These are phyloP conservation scores for Sarocladium kiliense DNA, from an alignment of 2,329 filamentous ascomycete species.

Conservation along the genomic window DNA sequence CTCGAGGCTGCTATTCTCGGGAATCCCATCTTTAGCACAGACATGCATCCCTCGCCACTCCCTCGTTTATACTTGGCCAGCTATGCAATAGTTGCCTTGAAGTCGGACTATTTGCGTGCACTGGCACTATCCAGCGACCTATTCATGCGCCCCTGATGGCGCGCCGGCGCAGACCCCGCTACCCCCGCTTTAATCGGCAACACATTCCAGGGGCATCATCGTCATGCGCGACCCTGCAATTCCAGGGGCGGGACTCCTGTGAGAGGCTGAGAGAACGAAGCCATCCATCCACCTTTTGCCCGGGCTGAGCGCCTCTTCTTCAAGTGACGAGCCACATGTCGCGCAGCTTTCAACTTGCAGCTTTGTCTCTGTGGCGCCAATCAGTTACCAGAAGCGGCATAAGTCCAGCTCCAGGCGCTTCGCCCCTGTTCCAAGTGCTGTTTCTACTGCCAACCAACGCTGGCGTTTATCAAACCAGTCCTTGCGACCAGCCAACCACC, in stretches of 20 bases:
- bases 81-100: conserved; percentile 1
- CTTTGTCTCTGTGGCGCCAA: neutral
- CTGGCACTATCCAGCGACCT: neutral
- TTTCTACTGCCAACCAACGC: neutral
- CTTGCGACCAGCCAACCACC: neutral
- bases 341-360: neutral
- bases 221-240: conserved; percentile 9
- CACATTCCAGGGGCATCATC: conserved; percentile 2
- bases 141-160: conserved; percentile 5
- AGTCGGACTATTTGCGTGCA: neutral
- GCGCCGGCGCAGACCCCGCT: neutral
- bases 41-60: neutral
- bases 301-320: neutral
- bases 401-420: neutral
- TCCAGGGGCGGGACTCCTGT: neutral
- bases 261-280: neutral
- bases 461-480: neutral
- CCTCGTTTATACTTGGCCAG: neutral
- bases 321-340: neutral
- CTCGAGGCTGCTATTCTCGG: neutral
- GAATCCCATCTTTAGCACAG: neutral
- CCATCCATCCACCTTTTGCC: neutral
- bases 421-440: neutral
- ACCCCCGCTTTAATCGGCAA: conserved; percentile 2
- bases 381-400: neutral